These are phyloP conservation scores for Botrytis paeoniae DNA, from an alignment of 2,329 filamentous ascomycete species.

Conservation along the genomic window DNA sequence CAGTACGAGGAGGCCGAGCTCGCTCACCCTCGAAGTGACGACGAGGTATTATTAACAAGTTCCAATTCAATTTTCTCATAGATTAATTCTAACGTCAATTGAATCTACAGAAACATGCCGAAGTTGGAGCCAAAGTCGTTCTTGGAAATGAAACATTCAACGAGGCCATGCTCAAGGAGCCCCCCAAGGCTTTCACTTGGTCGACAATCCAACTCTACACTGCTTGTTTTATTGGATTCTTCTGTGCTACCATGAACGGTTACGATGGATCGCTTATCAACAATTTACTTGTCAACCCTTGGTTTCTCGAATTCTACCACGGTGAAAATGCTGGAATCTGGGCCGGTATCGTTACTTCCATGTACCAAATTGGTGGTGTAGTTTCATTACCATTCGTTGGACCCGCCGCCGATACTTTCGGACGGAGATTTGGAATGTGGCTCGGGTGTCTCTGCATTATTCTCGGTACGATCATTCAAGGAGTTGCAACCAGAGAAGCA, in stretches of 20 bases:
- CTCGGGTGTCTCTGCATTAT: slow-evolving; percentile 45
- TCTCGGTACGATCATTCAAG: slow-evolving; percentile 47
- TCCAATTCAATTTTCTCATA: not conserved
- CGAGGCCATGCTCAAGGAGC: slow-evolving; percentile 54
- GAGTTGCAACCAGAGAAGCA: slow-evolving; percentile 38
- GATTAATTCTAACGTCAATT: slow-evolving; percentile 6
- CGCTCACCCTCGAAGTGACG: not conserved
- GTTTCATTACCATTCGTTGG: slow-evolving; percentile 48
- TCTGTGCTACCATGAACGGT: slow-evolving; percentile 52
- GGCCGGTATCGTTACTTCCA: slow-evolving; percentile 50
- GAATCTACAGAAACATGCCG: slow-evolving; percentile 32
- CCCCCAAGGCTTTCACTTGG: slow-evolving; percentile 43
- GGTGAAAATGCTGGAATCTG: slow-evolving; percentile 46
- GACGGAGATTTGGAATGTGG: slow-evolving; percentile 48
- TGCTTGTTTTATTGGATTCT: slow-evolving; percentile 48
- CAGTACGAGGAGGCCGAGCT: slow-evolving; percentile 3
- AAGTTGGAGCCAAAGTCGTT: slow-evolving; percentile 44
- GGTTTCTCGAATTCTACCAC: slow-evolving; percentile 42
- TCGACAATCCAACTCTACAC: slow-evolving; percentile 44
- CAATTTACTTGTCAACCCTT: slow-evolving; percentile 45
- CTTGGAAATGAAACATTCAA: slow-evolving; percentile 52
- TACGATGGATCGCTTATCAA: slow-evolving; percentile 52
- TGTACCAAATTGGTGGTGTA: slow-evolving; percentile 52
- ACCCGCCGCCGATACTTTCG: slow-evolving; percentile 47
- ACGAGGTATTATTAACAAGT: slow-evolving; percentile 20